Base-by-base conservation (phyloP, 345 rosid species). In the Eucalyptus viminalis region DNA sequence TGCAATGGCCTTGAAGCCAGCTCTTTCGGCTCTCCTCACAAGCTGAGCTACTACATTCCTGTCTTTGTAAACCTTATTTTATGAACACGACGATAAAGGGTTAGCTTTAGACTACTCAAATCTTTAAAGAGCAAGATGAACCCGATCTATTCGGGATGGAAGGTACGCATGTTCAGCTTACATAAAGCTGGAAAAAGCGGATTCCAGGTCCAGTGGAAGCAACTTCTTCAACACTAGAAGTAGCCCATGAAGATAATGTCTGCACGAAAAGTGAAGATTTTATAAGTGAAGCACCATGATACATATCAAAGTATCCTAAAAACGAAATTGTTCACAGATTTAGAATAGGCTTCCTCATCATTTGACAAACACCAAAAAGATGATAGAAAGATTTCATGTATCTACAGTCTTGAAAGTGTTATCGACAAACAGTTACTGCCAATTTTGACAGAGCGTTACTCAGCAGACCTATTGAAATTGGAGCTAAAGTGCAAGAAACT, bases 1-100 rank as follows among this genome's bases (percentile, higher is more conserved):
- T 90, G 95, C 99, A 93, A 97, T 95, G 54, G 99, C 99, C 95
- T 95, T 96, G 94, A 95, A 97, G 24, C 99, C 99, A 86, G 98
- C 98, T 90, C 90, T 95, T 89, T 97, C 99, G 25, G 99, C 99
- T 94, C 98, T 94, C 91, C 95, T 94, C 90, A 97, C 99, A 6
- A 97, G 94, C 90, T 95, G 98, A 37, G 96, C 98, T 88, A 95
- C 97, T 43, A 96, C 96, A 45, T 95, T 92, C 94, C 98, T 94
- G 92, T 96, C 93, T 92, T 91, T 97, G 90, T 94, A 95, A 37
- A 96, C 97, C 99, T 97, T 86, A 34, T 50, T 31, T 31, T 29
- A 31, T 27, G 45, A 31, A 58, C 87, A 86, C 86, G 29, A 86
- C 88, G 27, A 19, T 49, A 14, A 51, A 15, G 14, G 43, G 86